A percentile compares a stretch with the other conserved stretches of the same genome.
Evolutionary conservation across 1,284 basidiomycete species (phyloP).

Genomic region (Trichosporon faecale): DNA sequence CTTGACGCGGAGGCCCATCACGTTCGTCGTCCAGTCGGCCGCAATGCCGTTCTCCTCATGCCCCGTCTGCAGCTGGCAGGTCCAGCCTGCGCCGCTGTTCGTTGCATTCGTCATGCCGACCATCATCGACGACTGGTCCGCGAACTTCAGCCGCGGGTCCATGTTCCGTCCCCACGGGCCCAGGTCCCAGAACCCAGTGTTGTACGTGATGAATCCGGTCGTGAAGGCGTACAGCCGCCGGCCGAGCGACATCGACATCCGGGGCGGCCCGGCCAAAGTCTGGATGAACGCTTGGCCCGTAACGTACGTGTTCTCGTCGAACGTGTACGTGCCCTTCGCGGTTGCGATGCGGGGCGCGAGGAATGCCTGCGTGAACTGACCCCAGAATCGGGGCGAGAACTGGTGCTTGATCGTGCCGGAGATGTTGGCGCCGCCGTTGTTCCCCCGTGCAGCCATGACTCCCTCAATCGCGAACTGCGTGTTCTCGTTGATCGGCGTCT

Average conservation of each 20-base stretch:
- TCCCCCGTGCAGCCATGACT: slow-evolving; percentile 51
- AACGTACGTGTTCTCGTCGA: slow-evolving; percentile 53
- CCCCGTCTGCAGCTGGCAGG: slow-evolving; percentile 45
- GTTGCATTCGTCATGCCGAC: slow-evolving; percentile 44
- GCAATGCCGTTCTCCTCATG: slow-evolving; percentile 38
- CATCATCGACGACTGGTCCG: slow-evolving; percentile 41
- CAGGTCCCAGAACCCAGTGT: slow-evolving; percentile 53
- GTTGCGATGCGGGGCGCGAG: slow-evolving; percentile 53
- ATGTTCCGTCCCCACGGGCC: slow-evolving; percentile 52
- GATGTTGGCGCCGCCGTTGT: slow-evolving; percentile 54
- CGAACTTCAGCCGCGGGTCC: slow-evolving; percentile 21
- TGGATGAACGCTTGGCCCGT: slow-evolving; percentile 47
- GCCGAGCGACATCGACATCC: slow-evolving; percentile 52
- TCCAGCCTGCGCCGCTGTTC: slow-evolving; percentile 46
- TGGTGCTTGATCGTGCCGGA: slow-evolving; percentile 56
- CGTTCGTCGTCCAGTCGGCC: slow-evolving; percentile 51
- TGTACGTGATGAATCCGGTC: slow-evolving; percentile 52
- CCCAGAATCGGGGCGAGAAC: slow-evolving; percentile 52
- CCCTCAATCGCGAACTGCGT: slow-evolving; percentile 46
- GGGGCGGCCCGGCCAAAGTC: slow-evolving; percentile 48
- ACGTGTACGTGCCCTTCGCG: slow-evolving; percentile 53
- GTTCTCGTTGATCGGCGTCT: slow-evolving; percentile 40
- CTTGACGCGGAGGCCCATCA: slow-evolving; percentile 54
- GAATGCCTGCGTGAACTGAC: slow-evolving; percentile 50
- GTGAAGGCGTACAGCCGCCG: slow-evolving; percentile 50